Percentiles rank a stretch among this genome's conserved stretches.
Conservation (phyloP, 805 yeast genomes). For the Nakazawaea laoshanensis region DNA sequence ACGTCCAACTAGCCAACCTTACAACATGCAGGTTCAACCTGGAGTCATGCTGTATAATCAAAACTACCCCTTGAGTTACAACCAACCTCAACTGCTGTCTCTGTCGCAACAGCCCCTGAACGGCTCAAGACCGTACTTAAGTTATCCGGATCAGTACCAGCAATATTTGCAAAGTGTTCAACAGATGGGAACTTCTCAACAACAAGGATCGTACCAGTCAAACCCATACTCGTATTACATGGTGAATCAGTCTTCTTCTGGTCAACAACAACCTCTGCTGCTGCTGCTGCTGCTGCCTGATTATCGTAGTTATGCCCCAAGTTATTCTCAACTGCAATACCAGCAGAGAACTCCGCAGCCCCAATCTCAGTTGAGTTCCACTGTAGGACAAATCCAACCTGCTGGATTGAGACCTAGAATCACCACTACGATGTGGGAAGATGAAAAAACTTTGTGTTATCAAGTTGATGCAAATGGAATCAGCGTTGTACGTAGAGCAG, state of each 20-base stretch:
- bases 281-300: conserved; percentile 1
- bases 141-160: conserved; percentile 11
- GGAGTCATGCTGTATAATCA: no score
- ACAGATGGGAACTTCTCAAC: conserved; percentile 3
- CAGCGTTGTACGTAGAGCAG: conserved; percentile 60
- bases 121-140: conserved; percentile 9
- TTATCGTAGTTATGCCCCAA: conserved; percentile 3
- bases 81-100: neutral
- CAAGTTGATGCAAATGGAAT: conserved; percentile 67
- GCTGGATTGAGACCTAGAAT: conserved; percentile 47
- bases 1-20: no score
- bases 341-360: neutral
- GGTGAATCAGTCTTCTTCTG: conserved; percentile 9
- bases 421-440: conserved; percentile 73
- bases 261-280: conserved; percentile 1
- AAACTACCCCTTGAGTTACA: no score
- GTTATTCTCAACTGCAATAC: conserved; percentile 2
- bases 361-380: conserved; percentile 1
- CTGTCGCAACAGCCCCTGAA: neutral
- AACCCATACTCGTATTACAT: conserved; percentile 8
- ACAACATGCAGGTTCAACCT: no score
- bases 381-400: conserved; percentile 29
- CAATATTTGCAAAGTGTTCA: conserved; percentile 10
- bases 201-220: conserved; percentile 1
- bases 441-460: conserved; percentile 62